Base-by-base conservation (phyloP, 2,329 filamentous ascomycete species). In the Fusarium continuum region DNA sequence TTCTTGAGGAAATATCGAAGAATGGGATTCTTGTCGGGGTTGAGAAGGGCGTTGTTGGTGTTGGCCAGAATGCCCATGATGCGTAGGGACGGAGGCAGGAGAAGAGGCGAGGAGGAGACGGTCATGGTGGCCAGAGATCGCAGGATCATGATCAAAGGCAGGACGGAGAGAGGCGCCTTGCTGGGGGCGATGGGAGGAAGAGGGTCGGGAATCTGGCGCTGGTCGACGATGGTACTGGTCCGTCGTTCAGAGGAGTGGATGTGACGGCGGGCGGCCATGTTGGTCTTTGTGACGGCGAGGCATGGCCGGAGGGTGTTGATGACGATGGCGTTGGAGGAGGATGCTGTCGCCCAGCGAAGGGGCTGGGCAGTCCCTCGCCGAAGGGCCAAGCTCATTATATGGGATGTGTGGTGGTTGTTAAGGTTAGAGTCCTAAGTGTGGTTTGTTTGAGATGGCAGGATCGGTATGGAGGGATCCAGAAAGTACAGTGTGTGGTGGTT, bases 21-120 rank as follows among this genome's bases (percentile, higher is more conserved):
- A 2, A 94, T 40, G 0, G 86, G 86, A 73, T 96, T 97, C 47
- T 79, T 82, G 72, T 96, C 92, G 5, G 92, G 88, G 74, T 89
- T 89, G 54, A 95, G 81, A 0, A 93, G 50, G 2, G 85, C 79
- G 54, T 80, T 88, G 45, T 84, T 84, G 22, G 90, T 88, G 74
- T 92, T 83, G 10, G 93, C 90, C 67, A 96, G 84, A 19, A 84
- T 74, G 7, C 82, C 84, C 77, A 96, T 89, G 55, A 90, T 75
- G 48, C 82, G 82, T 40, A 95, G 81, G 8, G 90, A 93, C 0
- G 91, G 88, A 2, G 80, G 79, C 3, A 96, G 84, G 5, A 96
- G 84, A 5, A 89, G 17, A 3, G 80, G 87, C 2, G 89, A 91
- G 2, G 88, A 91, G 0, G 91, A 92, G 59, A 93, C 83, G 29